Conservation (phyloP, 306 rosid genomes). For the Fragaria ananassa region DNA sequence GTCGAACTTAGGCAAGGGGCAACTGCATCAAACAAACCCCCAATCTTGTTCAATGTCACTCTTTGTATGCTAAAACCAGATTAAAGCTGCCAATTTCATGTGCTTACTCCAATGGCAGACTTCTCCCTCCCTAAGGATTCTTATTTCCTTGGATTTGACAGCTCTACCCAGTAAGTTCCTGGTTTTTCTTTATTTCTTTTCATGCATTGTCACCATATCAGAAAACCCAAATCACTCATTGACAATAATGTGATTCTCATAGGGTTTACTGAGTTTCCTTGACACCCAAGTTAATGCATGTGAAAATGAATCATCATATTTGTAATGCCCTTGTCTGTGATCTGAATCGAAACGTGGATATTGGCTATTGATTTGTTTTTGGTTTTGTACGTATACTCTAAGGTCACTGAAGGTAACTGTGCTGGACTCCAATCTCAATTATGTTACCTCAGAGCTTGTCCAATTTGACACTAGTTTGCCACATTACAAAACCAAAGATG, state of each 20-base stretch:
- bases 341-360: conserved; percentile 3
- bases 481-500: conserved; percentile 83
- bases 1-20: not conserved
- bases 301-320: too few relatives aligned
- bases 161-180: conserved; percentile 79
- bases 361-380: not conserved
- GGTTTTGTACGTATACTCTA: not conserved
- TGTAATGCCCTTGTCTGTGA: not conserved
- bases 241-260: not conserved
- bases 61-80: not conserved
- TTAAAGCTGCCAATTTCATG: not conserved
- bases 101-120: conserved; percentile 49
- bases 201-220: not conserved
- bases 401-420: conserved; percentile 96
- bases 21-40: not conserved
- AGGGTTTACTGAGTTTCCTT: not conserved
- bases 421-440: conserved; percentile 65
- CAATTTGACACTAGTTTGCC: conserved; percentile 80
- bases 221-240: conserved; percentile 14
- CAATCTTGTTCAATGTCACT: not conserved
- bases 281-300: not conserved
- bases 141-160: conserved; percentile 78
- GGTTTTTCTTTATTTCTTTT: not conserved
- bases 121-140: conserved; percentile 61
- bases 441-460: conserved; percentile 62